phyloP scores from a whole-genome alignment of 306 rosid genomes.

The Cucurbita maxima region DNA sequence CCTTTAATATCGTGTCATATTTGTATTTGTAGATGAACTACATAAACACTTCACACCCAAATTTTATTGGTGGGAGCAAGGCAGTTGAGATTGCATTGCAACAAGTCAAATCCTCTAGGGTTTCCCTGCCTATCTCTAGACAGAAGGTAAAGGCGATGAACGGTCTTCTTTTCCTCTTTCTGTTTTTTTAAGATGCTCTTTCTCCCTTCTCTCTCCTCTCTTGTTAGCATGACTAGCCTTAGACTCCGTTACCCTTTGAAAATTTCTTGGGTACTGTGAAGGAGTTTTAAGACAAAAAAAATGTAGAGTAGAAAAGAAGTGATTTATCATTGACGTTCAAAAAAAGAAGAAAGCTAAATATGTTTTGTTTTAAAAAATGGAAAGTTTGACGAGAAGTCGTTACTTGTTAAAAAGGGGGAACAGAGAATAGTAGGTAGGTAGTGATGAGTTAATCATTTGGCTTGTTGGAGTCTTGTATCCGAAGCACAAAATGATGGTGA shows the following conservation, averaged over 20 bases:
- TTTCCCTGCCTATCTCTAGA: slow-evolving; percentile 39
- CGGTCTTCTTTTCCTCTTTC: background rate
- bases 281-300: no score
- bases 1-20: background rate
- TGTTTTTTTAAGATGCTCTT: background rate
- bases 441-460: no score
- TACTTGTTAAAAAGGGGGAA: no score
- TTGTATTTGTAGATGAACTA: slow-evolving; percentile 70
- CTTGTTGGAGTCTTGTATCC: no score
- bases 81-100: slow-evolving; percentile 73
- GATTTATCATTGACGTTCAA: no score
- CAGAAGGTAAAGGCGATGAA: slow-evolving; percentile 41
- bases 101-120: slow-evolving; percentile 63
- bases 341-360: no score
- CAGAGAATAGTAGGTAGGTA: no score
- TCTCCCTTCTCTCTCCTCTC: background rate
- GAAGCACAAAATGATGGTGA: no score
- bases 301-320: no score
- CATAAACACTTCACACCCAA: slow-evolving; percentile 92
- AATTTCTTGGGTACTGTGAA: background rate
- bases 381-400: no score
- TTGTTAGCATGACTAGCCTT: background rate
- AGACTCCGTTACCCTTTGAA: background rate
- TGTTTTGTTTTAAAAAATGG: no score
- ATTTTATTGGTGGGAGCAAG: slow-evolving; percentile 93